Evolutionary conservation across 2,329 filamentous ascomycete species (phyloP).

Genomic region (Thermomyces lanuginosus): DNA sequence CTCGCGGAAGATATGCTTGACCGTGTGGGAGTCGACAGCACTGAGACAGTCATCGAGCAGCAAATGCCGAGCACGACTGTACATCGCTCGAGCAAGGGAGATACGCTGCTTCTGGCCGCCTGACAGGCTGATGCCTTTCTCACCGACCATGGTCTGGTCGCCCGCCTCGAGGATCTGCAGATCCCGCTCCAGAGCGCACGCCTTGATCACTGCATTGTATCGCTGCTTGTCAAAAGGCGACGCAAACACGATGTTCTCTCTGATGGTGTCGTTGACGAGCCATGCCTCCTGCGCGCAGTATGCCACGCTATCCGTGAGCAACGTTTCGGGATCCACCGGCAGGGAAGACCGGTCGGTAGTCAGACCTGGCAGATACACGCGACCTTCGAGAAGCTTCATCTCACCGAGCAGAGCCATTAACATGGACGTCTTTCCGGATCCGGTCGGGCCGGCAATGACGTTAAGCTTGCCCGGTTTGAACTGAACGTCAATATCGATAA

Average conservation of each 20-base stretch:
- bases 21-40: conserved; percentile 92
- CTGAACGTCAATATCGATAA: conserved; percentile 67
- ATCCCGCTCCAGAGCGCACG: conserved; percentile 81
- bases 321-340: conserved; percentile 62
- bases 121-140: conserved; percentile 92
- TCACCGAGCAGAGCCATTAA: conserved; percentile 92
- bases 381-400: conserved; percentile 73
- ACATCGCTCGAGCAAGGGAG: conserved; percentile 89
- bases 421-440: conserved; percentile 87
- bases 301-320: conserved; percentile 76
- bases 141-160: conserved; percentile 84
- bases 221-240: conserved; percentile 62
- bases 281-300: conserved; percentile 96
- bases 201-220: conserved; percentile 75
- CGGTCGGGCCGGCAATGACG: conserved; percentile 81
- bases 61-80: conserved; percentile 81
- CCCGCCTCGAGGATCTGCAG: conserved; percentile 82
- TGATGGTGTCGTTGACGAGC: conserved; percentile 90
- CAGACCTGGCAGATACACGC: conserved; percentile 71
- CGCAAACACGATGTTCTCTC: conserved; percentile 88
- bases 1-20: conserved; percentile 94
- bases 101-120: conserved; percentile 97
- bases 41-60: conserved; percentile 90
- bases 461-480: conserved; percentile 81
- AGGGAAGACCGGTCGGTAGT: conserved; percentile 67